Percentiles rank a stretch among this genome's conserved stretches.
These are phyloP conservation scores for Pseudoneurospora amorphoporcata DNA, from an alignment of 495 filamentous ascomycete species.

Conservation along the genomic window DNA sequence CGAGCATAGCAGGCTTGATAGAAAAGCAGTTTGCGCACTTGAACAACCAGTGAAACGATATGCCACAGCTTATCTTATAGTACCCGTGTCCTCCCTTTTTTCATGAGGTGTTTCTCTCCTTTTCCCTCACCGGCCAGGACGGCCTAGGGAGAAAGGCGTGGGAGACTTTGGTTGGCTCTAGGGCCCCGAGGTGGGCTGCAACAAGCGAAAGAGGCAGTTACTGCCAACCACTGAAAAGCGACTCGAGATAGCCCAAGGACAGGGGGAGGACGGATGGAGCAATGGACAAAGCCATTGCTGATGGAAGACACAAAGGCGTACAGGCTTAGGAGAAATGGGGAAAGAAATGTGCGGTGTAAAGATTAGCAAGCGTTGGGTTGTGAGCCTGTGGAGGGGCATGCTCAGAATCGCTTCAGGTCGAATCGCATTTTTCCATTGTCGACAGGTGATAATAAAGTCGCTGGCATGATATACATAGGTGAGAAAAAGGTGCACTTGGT, in stretches of 20 bases:
- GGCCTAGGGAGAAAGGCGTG: conserved; percentile 4
- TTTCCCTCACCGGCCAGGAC: background rate
- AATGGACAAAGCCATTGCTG: conserved; percentile 5
- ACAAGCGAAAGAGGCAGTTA: conserved; percentile 3
- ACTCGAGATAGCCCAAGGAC: conserved; percentile 1
- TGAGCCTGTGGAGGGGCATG: background rate
- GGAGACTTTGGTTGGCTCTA: conserved; percentile 16
- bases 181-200: conserved; percentile 1
- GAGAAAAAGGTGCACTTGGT: background rate
- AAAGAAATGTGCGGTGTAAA: conserved; percentile 1
- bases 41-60: background rate
- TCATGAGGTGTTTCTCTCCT: background rate
- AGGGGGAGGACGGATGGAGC: background rate
- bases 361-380: background rate
- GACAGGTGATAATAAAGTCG: background rate
- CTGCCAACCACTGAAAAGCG: conserved; percentile 1
- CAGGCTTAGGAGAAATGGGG: background rate
- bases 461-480: background rate
- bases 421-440: background rate
- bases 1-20: background rate
- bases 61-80: background rate
- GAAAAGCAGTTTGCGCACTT: background rate
- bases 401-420: background rate
- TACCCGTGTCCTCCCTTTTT: background rate
- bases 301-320: background rate